Evolutionary conservation across 352 stramenopile genomes (phyloP).

Genomic region (Pythium folliculosum): DNA sequence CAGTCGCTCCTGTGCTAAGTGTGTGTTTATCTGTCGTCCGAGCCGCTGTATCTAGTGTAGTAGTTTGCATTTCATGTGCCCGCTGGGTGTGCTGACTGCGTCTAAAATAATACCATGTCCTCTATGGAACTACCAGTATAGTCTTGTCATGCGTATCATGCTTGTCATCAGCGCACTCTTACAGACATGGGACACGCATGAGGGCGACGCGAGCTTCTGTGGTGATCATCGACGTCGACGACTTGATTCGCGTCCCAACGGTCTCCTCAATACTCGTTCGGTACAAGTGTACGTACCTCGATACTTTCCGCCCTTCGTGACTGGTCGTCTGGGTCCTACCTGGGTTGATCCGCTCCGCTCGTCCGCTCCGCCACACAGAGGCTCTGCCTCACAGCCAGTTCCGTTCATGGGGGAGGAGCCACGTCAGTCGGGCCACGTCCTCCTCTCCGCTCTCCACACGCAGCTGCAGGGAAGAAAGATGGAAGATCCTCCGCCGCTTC

Average conservation of each 20-base stretch:
- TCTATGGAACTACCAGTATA: not conserved
- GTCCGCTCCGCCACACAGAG: not conserved
- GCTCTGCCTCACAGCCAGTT: conserved; percentile 21
- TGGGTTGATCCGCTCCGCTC: not conserved
- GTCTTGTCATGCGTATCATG: not conserved
- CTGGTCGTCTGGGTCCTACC: not conserved
- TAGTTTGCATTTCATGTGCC: conserved; percentile 1
- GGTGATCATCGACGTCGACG: not conserved
- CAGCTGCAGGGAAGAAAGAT: conserved; percentile 32
- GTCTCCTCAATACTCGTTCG: not conserved
- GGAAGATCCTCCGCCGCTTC: conserved; percentile 19
- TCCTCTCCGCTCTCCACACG: not conserved
- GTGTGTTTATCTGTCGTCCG: not conserved
- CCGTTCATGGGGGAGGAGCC: conserved; percentile 13
- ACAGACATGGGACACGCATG: too few species aligned
- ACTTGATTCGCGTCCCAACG: not conserved
- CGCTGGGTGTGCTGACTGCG: not conserved
- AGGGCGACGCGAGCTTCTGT: not conserved
- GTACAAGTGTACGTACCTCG: not conserved
- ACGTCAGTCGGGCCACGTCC: conserved; percentile 15
- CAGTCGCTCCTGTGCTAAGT: conserved; percentile 74
- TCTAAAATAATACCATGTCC: conserved; percentile 1
- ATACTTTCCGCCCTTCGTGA: not conserved
- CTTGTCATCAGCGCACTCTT: not conserved
- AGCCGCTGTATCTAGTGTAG: conserved; percentile 4